phyloP scores from a whole-genome alignment of 345 rosid species.

The Kernera saxatilis region DNA sequence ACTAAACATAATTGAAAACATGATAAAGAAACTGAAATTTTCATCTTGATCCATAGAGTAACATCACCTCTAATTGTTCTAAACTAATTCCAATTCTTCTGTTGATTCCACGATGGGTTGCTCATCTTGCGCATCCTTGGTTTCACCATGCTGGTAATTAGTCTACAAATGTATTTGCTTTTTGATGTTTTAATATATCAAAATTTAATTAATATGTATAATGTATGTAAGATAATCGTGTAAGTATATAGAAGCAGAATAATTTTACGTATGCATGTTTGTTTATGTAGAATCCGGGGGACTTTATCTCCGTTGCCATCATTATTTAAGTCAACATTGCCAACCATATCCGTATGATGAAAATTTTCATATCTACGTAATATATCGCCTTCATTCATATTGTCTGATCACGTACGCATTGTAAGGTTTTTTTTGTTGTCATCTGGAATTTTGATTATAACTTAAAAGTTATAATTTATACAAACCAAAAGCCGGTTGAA shows the following conservation, averaged over 20 bases:
- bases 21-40: neutral
- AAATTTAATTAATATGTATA: neutral
- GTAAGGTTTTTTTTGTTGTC: no score
- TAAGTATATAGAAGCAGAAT: neutral
- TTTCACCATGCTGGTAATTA: neutral
- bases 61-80: neutral
- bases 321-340: neutral
- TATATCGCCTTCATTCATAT: neutral
- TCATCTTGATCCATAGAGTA: neutral
- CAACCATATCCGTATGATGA: neutral
- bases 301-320: neutral
- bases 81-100: neutral
- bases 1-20: neutral
- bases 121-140: conserved; percentile 1
- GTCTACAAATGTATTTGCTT: neutral
- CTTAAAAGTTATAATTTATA: no score
- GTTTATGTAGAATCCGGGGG: neutral
- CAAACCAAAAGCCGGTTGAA: no score
- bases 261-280: conserved; percentile 14
- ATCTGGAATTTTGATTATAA: no score
- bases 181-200: neutral
- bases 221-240: neutral
- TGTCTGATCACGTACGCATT: neutral
- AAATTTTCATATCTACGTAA: neutral
- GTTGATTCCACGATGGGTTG: neutral